Evolutionary conservation across 345 rosid genomes (phyloP).

Genomic region (Excoecaria agallocha): DNA sequence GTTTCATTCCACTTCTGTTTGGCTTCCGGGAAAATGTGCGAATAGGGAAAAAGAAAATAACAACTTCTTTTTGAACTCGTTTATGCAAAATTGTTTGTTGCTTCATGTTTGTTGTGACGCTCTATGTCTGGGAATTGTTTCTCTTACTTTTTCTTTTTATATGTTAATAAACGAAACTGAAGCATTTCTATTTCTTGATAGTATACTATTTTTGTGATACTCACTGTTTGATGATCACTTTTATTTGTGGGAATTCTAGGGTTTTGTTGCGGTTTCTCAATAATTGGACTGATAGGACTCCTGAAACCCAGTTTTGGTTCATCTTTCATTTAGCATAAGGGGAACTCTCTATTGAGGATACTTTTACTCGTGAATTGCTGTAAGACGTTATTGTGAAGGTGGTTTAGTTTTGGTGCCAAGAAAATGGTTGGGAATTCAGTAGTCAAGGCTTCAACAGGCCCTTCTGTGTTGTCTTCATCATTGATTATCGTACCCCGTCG

Average conservation of each 20-base stretch:
- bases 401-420: slow-evolving; percentile 12
- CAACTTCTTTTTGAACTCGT: neutral
- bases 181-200: neutral
- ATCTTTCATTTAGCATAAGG: neutral
- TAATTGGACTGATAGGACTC: slow-evolving; percentile 9
- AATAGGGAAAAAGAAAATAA: neutral
- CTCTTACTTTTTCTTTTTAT: neutral
- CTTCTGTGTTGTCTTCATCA: slow-evolving; percentile 37
- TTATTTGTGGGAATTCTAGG: neutral
- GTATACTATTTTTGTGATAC: neutral
- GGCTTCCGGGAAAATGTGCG: slow-evolving; percentile 2
- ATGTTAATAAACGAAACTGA: neutral
- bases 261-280: neutral
- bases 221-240: neutral
- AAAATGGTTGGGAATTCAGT: slow-evolving; percentile 54
- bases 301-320: neutral
- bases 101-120: slow-evolving; percentile 5
- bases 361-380: neutral
- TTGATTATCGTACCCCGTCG: slow-evolving; percentile 28
- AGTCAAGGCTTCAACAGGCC: slow-evolving; percentile 44
- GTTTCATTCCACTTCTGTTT: neutral
- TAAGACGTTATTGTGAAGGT: slow-evolving; percentile 1
- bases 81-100: neutral
- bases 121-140: neutral
- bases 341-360: neutral